phyloP scores from a whole-genome alignment of 345 rosid species.

The Eucalyptus viminalis region DNA sequence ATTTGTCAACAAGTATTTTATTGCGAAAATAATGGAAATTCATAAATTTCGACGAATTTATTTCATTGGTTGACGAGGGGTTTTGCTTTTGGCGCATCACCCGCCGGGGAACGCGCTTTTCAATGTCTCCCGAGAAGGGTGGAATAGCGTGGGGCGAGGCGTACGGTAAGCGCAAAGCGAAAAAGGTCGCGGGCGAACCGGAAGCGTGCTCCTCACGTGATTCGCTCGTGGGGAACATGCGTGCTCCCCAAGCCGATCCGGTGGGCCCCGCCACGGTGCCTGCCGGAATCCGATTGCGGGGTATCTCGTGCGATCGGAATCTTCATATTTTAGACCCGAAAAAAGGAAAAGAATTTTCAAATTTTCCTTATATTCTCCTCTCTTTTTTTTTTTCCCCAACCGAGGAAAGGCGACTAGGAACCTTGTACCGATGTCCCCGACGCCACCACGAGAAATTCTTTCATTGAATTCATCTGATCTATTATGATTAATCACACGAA shows the following conservation, averaged over 20 bases:
- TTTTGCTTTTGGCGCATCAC: too few species aligned
- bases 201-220: not conserved
- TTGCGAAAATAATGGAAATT: not conserved
- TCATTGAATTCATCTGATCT: too few species aligned
- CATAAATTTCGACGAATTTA: not conserved
- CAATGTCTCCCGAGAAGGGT: not conserved
- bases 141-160: not conserved
- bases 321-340: not conserved
- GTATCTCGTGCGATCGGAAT: not conserved
- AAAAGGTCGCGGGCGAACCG: not conserved
- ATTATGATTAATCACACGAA: rapidly evolving
- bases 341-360: too few species aligned
- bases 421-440: too few species aligned
- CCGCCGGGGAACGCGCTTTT: not conserved
- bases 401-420: not conserved
- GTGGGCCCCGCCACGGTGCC: too few species aligned
- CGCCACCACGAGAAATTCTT: too few species aligned
- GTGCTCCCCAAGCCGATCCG: not conserved
- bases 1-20: not conserved
- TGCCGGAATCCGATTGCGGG: not conserved
- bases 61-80: not conserved
- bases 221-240: not conserved
- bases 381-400: not conserved
- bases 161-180: not conserved
- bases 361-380: not conserved